Conservation (phyloP, 108 stramenopile genomes). For the Stephanodiscus triporus region DNA sequence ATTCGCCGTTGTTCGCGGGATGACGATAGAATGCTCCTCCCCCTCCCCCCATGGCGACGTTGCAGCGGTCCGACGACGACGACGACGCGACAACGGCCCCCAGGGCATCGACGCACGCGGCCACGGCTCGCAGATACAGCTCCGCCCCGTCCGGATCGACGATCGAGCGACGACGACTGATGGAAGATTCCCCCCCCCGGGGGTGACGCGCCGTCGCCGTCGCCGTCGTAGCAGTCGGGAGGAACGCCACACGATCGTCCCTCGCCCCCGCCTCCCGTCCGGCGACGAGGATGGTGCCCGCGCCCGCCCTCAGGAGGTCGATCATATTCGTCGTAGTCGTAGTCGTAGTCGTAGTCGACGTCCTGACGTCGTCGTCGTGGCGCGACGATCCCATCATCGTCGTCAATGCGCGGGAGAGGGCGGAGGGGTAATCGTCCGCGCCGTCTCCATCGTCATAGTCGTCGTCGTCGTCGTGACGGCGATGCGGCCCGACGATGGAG, state of each 20-base stretch:
- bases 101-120: neutral
- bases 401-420: neutral
- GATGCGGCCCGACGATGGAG: too few relatives aligned
- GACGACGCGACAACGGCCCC: neutral
- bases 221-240: too few relatives aligned
- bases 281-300: neutral
- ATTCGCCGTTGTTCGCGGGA: too few relatives aligned
- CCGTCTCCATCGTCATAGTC: neutral
- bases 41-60: too few relatives aligned
- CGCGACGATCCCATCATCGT: neutral
- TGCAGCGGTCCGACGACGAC: too few relatives aligned
- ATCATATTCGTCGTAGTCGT: neutral
- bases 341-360: neutral
- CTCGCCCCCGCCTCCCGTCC: neutral
- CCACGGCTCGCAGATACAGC: neutral
- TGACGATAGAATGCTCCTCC: too few relatives aligned
- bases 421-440: neutral
- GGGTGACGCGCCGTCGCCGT: neutral
- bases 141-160: neutral
- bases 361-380: constrained; percentile 2
- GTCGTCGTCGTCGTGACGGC: constrained; percentile 25
- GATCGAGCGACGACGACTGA: neutral
- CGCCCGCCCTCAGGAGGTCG: neutral
- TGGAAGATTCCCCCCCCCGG: too few relatives aligned
- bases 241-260: neutral